A percentile compares a stretch with the other conserved stretches of the same genome.
Conservation (phyloP, 2,329 filamentous ascomycete genomes). For the Monascus ruber region DNA sequence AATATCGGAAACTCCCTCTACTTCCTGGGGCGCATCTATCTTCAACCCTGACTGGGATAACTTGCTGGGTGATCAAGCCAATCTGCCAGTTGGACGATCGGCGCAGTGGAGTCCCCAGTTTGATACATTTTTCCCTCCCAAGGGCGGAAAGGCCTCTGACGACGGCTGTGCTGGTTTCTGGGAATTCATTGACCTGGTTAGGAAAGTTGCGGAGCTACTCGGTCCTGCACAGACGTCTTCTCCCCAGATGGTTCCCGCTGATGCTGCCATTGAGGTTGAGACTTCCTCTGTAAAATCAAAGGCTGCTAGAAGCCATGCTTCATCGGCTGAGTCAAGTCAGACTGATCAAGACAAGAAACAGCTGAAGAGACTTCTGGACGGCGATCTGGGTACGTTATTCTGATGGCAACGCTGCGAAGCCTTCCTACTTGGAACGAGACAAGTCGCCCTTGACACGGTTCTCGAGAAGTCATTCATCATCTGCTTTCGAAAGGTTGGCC, state of each 20-base stretch:
- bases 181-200: constrained; percentile 24
- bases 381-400: no score
- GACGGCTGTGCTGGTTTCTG: constrained; percentile 20
- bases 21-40: constrained; percentile 27
- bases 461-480: no score
- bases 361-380: no score
- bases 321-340: no score
- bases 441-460: no score
- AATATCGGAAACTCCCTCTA: constrained; percentile 14
- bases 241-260: background rate
- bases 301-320: no score
- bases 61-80: constrained; percentile 25
- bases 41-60: constrained; percentile 32
- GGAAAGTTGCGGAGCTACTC: constrained; percentile 22
- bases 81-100: constrained; percentile 21
- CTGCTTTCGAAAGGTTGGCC: no score
- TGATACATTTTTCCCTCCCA: constrained; percentile 25
- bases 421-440: no score
- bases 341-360: no score
- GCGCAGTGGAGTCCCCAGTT: constrained; percentile 21
- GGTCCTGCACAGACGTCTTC: constrained; percentile 8
- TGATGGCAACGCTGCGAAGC: no score
- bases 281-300: background rate
- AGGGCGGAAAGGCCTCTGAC: constrained; percentile 5
- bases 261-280: background rate